Percentiles rank a stretch among this genome's conserved stretches.
phyloP scores from a whole-genome alignment of 176 grass and related monocot species.

The Pontederia paniculata region DNA sequence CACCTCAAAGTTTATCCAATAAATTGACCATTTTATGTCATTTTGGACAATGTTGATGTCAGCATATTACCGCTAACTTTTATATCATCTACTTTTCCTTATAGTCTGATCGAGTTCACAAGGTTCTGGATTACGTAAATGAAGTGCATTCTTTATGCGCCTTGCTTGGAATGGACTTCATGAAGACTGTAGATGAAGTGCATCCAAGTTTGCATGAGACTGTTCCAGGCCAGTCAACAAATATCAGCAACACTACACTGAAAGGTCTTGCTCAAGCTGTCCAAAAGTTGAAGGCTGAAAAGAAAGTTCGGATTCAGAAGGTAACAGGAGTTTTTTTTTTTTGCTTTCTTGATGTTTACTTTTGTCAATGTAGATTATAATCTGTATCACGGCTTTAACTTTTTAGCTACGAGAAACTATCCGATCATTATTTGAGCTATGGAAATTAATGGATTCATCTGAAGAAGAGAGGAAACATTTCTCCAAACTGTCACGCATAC shows the following conservation, averaged over 20 bases:
- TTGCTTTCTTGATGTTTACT: constrained; percentile 15
- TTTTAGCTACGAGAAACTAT: constrained; percentile 78
- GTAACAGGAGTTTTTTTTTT: constrained; percentile 24
- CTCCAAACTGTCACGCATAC: constrained; percentile 43
- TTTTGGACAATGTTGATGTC: background rate
- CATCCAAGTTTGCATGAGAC: constrained; percentile 89
- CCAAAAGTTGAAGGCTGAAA: constrained; percentile 59
- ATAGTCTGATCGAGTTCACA: constrained; percentile 86
- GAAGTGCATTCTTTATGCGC: constrained; percentile 86
- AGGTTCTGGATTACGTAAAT: constrained; percentile 73
- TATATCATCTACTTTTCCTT: constrained; percentile 9
- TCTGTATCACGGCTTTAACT: constrained; percentile 1
- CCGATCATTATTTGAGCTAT: constrained; percentile 64
- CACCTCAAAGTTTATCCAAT: no score
- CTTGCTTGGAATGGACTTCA: constrained; percentile 70
- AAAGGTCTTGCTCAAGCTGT: constrained; percentile 60
- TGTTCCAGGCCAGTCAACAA: constrained; percentile 52
- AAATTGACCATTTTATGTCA: background rate
- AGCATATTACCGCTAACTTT: background rate
- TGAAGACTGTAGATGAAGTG: constrained; percentile 55
- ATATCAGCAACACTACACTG: constrained; percentile 68
- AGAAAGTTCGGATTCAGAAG: constrained; percentile 61
- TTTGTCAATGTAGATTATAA: background rate
- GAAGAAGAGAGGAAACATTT: constrained; percentile 64
- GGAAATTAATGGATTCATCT: constrained; percentile 91